Evolutionary conservation across 352 stramenopile genomes (phyloP), one percentile per base, ranked within the genome.

Genomic region (Globisporangium apiculatum): DNA sequence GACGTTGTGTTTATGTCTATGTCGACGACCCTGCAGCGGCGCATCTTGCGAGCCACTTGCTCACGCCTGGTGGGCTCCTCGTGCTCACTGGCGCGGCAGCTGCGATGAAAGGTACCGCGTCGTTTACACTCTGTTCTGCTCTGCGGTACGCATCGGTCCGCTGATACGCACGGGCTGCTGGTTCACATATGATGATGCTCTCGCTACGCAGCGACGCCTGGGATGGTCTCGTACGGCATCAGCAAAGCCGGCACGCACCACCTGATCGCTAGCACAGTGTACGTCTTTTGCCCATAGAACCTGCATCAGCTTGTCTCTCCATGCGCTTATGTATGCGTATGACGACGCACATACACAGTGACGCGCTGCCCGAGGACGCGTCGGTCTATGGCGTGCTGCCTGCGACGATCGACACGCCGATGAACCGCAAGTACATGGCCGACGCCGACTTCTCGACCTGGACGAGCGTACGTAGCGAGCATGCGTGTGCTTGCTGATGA

Each of bases 241-340:
- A 91, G 61, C 72, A 96, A 96, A 64, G 83, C 78, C 1, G 86
- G 85, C n/a, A 96, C 87, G n/a, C 85, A 96, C 66, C 83, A 96
- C 58, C 65, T 95, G 66, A 71, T 93, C 37, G 82, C 81, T 41
- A 95, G 85, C 69, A 70, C 79, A n/a, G 75, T 82, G 82, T 94
- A 84, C 61, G 79, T 60, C 45, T 8, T 8, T 49, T 31, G 24
- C 24, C 24, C 45, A 24, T 43, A 14, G 40, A 12, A 14, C 40
- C 40, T 43, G 40, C 11, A 8, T 43, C 11, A 12, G 7, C 15
- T 57, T 36, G 45, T 45, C 18, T 5, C n/a, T 17, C 9, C 45
- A 24, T 24, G 0, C 15, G 9, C 45, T 24, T 10, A 24, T 14
- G 10, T 45, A 14, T 15, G 9, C 8, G 41, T 14, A 14, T n/a